Percentiles rank a stretch among this genome's conserved stretches.
Conservation (phyloP, 2,329 filamentous ascomycete species). For the Cordyceps cateniannulata region DNA sequence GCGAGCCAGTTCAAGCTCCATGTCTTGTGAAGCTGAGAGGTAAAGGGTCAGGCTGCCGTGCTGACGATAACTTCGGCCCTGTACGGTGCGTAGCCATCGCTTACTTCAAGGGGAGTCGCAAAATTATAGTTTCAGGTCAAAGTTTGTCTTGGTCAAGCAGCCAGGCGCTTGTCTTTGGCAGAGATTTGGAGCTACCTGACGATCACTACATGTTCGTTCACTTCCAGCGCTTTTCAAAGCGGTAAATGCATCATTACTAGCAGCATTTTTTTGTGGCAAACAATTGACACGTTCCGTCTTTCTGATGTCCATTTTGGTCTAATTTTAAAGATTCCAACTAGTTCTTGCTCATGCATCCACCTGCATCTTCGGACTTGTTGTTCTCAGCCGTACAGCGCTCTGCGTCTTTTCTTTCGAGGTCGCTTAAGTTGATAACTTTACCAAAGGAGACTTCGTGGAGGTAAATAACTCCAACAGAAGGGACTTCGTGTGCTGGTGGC, state of each 20-base stretch:
- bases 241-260: neutral
- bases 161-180: neutral
- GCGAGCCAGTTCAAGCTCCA: neutral
- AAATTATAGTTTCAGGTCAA: neutral
- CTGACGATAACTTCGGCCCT: neutral
- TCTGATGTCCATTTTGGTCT: neutral
- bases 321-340: neutral
- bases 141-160: neutral
- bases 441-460: neutral
- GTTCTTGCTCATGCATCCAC: neutral
- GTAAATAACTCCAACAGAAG: neutral
- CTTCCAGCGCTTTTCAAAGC: neutral
- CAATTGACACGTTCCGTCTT: neutral
- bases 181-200: neutral
- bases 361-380: neutral
- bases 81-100: neutral
- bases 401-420: neutral
- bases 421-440: neutral
- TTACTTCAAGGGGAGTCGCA: neutral
- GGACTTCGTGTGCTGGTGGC: neutral
- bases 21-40: neutral
- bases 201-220: neutral
- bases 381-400: neutral
- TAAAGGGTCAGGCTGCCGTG: neutral
- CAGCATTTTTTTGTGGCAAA: neutral